A percentile compares a stretch with the other conserved stretches of the same genome.
These are phyloP conservation scores for Penicillium roqueforti DNA, from an alignment of 495 filamentous ascomycete species.

Conservation along the genomic window DNA sequence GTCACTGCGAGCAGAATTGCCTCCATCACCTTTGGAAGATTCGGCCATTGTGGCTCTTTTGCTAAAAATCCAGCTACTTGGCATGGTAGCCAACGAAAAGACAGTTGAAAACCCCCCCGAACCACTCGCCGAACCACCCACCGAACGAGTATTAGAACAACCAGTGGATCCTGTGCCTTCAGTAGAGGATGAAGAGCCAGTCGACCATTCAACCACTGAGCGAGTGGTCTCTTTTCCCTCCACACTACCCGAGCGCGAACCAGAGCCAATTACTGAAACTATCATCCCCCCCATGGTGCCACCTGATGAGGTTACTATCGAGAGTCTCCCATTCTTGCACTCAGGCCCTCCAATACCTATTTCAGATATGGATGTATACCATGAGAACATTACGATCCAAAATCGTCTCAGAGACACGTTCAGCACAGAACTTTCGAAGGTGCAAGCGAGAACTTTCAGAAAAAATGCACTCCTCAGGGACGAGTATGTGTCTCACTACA, in stretches of 20 bases:
- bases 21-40: constrained; percentile 43
- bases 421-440: constrained; percentile 33
- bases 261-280: constrained; percentile 12
- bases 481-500: constrained; percentile 43
- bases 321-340: constrained; percentile 47
- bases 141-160: neutral
- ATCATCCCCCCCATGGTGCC: constrained; percentile 8
- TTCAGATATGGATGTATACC: constrained; percentile 46
- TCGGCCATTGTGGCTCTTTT: constrained; percentile 41
- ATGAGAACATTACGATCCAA: constrained; percentile 38
- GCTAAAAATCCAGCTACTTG: constrained; percentile 44
- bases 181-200: constrained; percentile 11
- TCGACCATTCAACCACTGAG: constrained; percentile 1
- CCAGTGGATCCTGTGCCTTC: constrained; percentile 6
- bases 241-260: neutral
- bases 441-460: constrained; percentile 38
- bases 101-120: neutral
- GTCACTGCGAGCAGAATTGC: constrained; percentile 42
- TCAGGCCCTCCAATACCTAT: constrained; percentile 47
- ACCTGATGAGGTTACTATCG: constrained; percentile 25
- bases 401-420: constrained; percentile 36
- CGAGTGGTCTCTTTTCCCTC: constrained; percentile 16
- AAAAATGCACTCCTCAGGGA: constrained; percentile 42
- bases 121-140: neutral
- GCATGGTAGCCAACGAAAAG: constrained; percentile 34